A percentile compares a stretch with the other conserved stretches of the same genome.
These are phyloP conservation scores for Venturia nashicola DNA, from an alignment of 2,329 filamentous ascomycete species.

Conservation along the genomic window DNA sequence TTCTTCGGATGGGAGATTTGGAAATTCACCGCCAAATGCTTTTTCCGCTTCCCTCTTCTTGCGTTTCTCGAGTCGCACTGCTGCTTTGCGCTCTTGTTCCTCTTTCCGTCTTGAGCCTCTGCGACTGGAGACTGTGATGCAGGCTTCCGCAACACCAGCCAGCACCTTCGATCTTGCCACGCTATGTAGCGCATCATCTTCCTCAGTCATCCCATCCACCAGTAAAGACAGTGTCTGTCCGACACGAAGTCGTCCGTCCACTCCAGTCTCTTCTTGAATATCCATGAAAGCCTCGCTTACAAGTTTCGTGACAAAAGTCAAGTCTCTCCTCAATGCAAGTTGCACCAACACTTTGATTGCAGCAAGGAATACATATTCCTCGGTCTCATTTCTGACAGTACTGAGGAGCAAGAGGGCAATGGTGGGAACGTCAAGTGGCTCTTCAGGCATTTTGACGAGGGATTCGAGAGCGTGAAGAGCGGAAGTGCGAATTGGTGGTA, in stretches of 20 bases:
- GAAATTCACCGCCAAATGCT: slow-evolving; percentile 41
- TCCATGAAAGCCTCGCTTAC: slow-evolving; percentile 59
- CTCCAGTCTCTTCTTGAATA: slow-evolving; percentile 34
- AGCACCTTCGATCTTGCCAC: slow-evolving; percentile 26
- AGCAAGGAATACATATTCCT: slow-evolving; percentile 61
- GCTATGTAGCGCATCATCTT: slow-evolving; percentile 9
- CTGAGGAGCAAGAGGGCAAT: slow-evolving; percentile 52
- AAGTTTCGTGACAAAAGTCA: slow-evolving; percentile 42
- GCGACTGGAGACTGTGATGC: slow-evolving; percentile 53
- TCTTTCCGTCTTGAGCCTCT: slow-evolving; percentile 50
- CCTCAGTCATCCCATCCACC: slow-evolving; percentile 40
- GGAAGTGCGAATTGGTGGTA: slow-evolving; percentile 25
- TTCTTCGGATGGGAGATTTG: slow-evolving; percentile 16
- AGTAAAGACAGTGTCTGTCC: slow-evolving; percentile 56
- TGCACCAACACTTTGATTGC: slow-evolving; percentile 53
- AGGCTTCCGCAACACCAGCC: slow-evolving; percentile 39
- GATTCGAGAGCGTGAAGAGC: slow-evolving; percentile 20
- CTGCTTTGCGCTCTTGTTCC: slow-evolving; percentile 42
- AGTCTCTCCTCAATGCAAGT: slow-evolving; percentile 42
- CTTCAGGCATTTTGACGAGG: slow-evolving; percentile 42
- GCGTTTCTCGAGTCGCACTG: slow-evolving; percentile 36
- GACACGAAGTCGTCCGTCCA: slow-evolving; percentile 55
- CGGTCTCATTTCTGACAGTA: slow-evolving; percentile 50
- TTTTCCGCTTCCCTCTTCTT: slow-evolving; percentile 37
- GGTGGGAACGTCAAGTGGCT: slow-evolving; percentile 54